Percentiles rank a stretch among this genome's conserved stretches.
Conservation (phyloP, 768 basidiomycete species). For the Brasilioporus rufonigricans region DNA sequence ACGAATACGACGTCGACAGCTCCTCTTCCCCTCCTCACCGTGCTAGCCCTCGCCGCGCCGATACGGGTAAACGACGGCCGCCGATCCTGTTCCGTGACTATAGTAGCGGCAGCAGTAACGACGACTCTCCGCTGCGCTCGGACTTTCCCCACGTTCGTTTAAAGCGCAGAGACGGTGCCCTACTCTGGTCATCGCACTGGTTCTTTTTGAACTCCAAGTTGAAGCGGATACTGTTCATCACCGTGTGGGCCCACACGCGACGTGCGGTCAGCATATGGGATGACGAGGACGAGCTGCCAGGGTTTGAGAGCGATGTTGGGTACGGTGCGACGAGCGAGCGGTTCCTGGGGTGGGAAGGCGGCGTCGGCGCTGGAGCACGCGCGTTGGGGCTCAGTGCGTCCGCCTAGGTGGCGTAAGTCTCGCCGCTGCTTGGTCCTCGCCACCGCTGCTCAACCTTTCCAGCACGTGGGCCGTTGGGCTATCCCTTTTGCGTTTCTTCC, state of each 20-base stretch:
- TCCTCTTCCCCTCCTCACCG: constrained; percentile 15
- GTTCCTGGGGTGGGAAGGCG: constrained; percentile 81
- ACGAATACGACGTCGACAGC: constrained; percentile 75
- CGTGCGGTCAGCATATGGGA: constrained; percentile 52
- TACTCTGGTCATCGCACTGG: constrained; percentile 96
- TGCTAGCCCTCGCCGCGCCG: constrained; percentile 8
- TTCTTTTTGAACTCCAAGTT: constrained; percentile 93
- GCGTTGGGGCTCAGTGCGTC: constrained; percentile 61
- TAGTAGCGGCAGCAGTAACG: constrained; percentile 37
- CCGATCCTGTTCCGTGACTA: constrained; percentile 26
- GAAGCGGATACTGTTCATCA: constrained; percentile 90
- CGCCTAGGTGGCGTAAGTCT: constrained; percentile 29
- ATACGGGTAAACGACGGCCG: constrained; percentile 1
- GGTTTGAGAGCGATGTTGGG: constrained; percentile 37
- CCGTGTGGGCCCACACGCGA: constrained; percentile 83
- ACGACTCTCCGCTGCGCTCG: constrained; percentile 31
- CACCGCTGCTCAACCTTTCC: constrained; percentile 18
- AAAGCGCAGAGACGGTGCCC: constrained; percentile 64
- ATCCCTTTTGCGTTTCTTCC: background rate
- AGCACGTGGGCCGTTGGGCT: background rate
- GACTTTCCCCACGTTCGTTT: constrained; percentile 46
- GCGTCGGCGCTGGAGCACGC: constrained; percentile 75
- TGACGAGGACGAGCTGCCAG: constrained; percentile 42
- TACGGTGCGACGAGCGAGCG: constrained; percentile 45
- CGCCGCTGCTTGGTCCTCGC: constrained; percentile 3